Conservation (phyloP, 31 red algal species). For the Odonthalia washingtoniensis region DNA sequence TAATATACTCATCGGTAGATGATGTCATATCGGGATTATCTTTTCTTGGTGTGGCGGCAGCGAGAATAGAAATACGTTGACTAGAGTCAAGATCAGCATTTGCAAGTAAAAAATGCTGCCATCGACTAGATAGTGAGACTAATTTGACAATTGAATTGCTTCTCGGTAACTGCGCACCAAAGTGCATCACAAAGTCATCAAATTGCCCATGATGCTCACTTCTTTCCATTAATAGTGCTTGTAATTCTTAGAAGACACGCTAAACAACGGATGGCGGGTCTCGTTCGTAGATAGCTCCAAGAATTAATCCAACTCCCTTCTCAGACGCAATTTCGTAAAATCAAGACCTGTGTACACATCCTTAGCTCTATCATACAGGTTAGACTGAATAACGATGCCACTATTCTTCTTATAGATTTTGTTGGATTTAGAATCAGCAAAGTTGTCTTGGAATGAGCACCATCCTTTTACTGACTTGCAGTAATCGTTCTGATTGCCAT, state of each 20-base stretch:
- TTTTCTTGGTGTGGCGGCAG: background rate
- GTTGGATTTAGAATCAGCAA: background rate
- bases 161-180: too few species aligned
- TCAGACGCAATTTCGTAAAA: too few species aligned
- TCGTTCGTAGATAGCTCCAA: too few species aligned
- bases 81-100: constrained; percentile 46
- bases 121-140: too few species aligned
- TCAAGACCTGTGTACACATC: background rate
- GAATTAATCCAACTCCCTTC: too few species aligned
- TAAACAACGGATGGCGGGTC: too few species aligned
- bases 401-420: background rate
- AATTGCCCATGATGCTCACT: too few species aligned
- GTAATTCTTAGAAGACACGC: too few species aligned
- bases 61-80: constrained; percentile 26
- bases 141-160: too few species aligned
- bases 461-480: background rate
- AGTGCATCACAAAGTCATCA: too few species aligned
- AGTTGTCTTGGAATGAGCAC: background rate
- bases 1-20: constrained; percentile 34
- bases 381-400: background rate
- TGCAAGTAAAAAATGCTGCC: too few species aligned
- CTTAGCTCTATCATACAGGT: background rate
- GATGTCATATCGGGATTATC: background rate
- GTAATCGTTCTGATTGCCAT: background rate
- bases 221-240: too few species aligned